Evolutionary conservation across 2,329 filamentous ascomycete species (phyloP).

Genomic region (Tolypocladium ovalisporum): DNA sequence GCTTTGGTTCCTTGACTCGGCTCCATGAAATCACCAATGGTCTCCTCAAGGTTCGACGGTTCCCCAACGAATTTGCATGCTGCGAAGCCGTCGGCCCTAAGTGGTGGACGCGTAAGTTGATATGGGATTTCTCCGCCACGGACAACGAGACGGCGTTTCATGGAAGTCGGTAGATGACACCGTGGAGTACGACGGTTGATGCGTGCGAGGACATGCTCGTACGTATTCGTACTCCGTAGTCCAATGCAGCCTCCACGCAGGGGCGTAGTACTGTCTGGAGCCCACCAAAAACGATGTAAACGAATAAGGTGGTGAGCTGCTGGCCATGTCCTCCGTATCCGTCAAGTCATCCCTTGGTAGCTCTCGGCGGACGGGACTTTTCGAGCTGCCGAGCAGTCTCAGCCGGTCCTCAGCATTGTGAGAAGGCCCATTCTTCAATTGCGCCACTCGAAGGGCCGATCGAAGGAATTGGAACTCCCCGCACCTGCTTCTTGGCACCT

Average conservation of each 20-base stretch:
- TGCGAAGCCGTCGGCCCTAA: background rate
- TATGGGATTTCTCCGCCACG: background rate
- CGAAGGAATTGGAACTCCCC: background rate
- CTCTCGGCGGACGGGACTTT: background rate
- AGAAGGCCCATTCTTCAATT: background rate
- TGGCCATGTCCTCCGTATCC: background rate
- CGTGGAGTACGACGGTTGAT: background rate
- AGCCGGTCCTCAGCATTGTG: background rate
- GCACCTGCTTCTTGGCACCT: background rate
- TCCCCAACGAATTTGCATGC: background rate
- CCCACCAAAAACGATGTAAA: background rate
- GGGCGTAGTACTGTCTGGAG: background rate
- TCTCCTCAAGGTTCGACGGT: background rate
- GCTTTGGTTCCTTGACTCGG: background rate
- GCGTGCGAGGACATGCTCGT: background rate
- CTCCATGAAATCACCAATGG: background rate
- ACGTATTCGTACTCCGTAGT: background rate
- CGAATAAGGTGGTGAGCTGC: too few relatives aligned
- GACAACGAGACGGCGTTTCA: background rate
- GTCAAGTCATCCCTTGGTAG: background rate
- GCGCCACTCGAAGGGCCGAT: background rate
- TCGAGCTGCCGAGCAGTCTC: background rate
- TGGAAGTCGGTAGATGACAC: background rate
- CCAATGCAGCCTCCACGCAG: background rate
- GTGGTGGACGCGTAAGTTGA: background rate